Base-by-base conservation (phyloP, 1,139 yeast species). In the Debaryomycetaceae sp. region DNA sequence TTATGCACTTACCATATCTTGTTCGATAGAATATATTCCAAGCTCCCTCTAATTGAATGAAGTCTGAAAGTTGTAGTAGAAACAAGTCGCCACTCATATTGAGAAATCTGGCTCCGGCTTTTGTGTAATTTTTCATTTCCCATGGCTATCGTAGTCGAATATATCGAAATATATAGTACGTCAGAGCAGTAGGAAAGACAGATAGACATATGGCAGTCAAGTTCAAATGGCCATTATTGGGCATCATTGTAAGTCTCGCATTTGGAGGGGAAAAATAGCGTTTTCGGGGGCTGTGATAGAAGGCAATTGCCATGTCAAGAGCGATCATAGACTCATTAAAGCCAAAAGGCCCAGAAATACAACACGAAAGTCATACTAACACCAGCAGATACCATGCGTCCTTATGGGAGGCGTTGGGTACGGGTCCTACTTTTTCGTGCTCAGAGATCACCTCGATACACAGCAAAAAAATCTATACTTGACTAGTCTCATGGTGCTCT, bases 371-470 rank as follows among this genome's bases (percentile, higher is more conserved):
- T 9, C 37, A 14, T 37, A 17, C 41, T 39, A 37, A 45, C 45
- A n/a, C 23, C 4, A 9, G 9, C 49, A 81, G 78, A 82, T 91
- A 23, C 98, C 98, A 2, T 65, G 77, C 34, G 45, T 72, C 1
- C 56, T 90, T 24, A 88, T 91, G 20, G 65, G 78, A 0, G 62
- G 70, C 17, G 64, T 87, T 31, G 95, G 91, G 0, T 80, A 81
- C 54, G 83, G 84, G 6, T 74, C 87, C 1, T 87, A 85, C 58
- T 74, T 63, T 55, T 75, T 81, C 53, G 76, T 87, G 42, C 75
- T 83, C 46, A 59, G 68, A 6, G 71, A 76, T 43, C 73, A 73
- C 47, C 59, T 80, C 44, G 48, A 78, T 2, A 11, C 38, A 0
- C 42, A 51, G 2, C 62, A 70, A 34, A 87, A 83, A 54, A 38